Evolutionary conservation across 441 rosid species (phyloP).

Genomic region (Melastoma candidum): DNA sequence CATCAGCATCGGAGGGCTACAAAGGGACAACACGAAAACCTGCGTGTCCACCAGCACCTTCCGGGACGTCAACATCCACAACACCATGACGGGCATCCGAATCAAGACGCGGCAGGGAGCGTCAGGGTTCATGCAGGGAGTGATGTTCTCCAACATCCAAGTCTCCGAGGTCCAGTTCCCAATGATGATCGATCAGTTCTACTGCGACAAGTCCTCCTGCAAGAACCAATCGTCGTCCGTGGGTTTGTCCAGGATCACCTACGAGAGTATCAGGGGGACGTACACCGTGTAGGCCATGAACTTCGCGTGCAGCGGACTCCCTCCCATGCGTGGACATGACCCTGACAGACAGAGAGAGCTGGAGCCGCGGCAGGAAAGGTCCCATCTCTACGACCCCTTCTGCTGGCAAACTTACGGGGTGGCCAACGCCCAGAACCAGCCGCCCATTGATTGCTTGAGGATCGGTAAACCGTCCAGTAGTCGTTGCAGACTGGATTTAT

Average conservation of each 20-base stretch:
- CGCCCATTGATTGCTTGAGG: slow-evolving; percentile 13
- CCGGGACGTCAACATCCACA: slow-evolving; percentile 66
- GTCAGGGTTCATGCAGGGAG: slow-evolving; percentile 14
- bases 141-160: slow-evolving; percentile 16
- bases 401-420: slow-evolving; percentile 16
- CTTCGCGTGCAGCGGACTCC: slow-evolving; percentile 16
- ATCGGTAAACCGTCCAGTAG: slow-evolving; percentile 15
- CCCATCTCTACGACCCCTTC: slow-evolving; percentile 17
- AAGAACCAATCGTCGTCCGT: slow-evolving; percentile 17
- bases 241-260: slow-evolving; percentile 16
- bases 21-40: slow-evolving; percentile 71
- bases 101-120: slow-evolving; percentile 87
- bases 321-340: slow-evolving; percentile 15
- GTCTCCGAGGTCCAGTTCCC: slow-evolving; percentile 17
- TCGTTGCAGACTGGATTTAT: slow-evolving; percentile 7
- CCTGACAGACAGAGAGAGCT: slow-evolving; percentile 7
- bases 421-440: slow-evolving; percentile 11
- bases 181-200: slow-evolving; percentile 11
- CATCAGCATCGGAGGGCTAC: slow-evolving; percentile 94
- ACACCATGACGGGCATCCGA: slow-evolving; percentile 89
- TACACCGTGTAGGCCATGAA: slow-evolving; percentile 14
- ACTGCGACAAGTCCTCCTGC: slow-evolving; percentile 17
- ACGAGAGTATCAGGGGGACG: slow-evolving; percentile 17
- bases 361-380: slow-evolving; percentile 11
- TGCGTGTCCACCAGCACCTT: slow-evolving; percentile 94